Percentiles rank a stretch among this genome's conserved stretches.
Evolutionary conservation across 2,329 filamentous ascomycete genomes (phyloP).

Genomic region (Aspergillus flavus): DNA sequence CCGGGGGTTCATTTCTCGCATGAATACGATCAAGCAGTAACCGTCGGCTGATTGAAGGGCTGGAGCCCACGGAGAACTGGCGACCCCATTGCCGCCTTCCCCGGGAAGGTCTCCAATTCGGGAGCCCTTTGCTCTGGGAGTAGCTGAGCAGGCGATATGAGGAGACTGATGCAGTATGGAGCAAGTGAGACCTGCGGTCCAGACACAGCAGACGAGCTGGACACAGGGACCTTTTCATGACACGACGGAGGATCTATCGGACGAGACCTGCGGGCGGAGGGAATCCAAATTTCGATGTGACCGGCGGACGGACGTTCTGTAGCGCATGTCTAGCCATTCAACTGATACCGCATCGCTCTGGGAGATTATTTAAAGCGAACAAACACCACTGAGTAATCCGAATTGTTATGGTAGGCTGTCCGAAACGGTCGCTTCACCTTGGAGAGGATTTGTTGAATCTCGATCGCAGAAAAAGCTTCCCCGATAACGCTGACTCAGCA

Average conservation of each 20-base stretch:
- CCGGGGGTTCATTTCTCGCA: slow-evolving; percentile 17
- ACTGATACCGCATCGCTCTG: slow-evolving; percentile 15
- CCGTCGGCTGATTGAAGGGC: slow-evolving; percentile 21
- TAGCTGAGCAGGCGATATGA: slow-evolving; percentile 10
- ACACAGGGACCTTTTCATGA: slow-evolving; percentile 47
- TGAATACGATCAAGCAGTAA: slow-evolving; percentile 21
- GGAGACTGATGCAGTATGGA: slow-evolving; percentile 16
- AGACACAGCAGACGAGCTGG: slow-evolving; percentile 38
- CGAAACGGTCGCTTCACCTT: background rate
- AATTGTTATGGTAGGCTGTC: background rate
- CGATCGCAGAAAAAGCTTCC: slow-evolving; percentile 6
- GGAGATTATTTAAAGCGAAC: background rate
- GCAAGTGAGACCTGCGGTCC: slow-evolving; percentile 30
- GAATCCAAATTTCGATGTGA: slow-evolving; percentile 32
- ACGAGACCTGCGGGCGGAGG: slow-evolving; percentile 29
- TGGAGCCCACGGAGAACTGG: slow-evolving; percentile 19
- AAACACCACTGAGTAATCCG: background rate
- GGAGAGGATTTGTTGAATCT: background rate
- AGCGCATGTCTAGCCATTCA: slow-evolving; percentile 33
- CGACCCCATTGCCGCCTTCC: slow-evolving; percentile 26
- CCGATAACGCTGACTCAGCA: slow-evolving; percentile 11
- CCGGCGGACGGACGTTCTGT: slow-evolving; percentile 23
- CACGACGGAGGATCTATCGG: slow-evolving; percentile 33
- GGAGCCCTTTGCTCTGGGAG: slow-evolving; percentile 11
- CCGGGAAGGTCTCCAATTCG: slow-evolving; percentile 11